phyloP scores from a whole-genome alignment of 2,329 filamentous ascomycete species.

The Dissoconium aciculare region DNA sequence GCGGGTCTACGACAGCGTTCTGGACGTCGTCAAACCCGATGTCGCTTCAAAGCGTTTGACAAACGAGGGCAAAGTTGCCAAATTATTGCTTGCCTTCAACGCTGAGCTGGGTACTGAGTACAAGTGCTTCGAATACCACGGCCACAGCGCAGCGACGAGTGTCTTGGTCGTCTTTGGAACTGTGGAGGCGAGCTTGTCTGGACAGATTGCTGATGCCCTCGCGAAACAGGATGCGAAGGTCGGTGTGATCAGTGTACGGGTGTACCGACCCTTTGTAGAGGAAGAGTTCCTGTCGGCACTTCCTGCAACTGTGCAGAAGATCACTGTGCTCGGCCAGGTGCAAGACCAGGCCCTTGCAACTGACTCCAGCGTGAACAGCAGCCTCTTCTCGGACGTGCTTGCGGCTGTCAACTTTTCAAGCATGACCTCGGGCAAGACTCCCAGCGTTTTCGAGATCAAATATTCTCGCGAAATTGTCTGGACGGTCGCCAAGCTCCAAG shows the following conservation, averaged over 20 bases:
- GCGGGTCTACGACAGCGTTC: slow-evolving; percentile 52
- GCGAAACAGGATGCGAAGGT: slow-evolving; percentile 60
- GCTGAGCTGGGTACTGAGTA: slow-evolving; percentile 88
- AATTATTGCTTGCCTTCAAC: slow-evolving; percentile 63
- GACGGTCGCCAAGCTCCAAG: slow-evolving; percentile 41
- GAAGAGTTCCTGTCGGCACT: slow-evolving; percentile 78
- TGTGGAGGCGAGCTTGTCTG: slow-evolving; percentile 71
- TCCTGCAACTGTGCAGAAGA: slow-evolving; percentile 56
- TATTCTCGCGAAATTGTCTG: slow-evolving; percentile 61
- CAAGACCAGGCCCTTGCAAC: slow-evolving; percentile 54
- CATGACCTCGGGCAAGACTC: slow-evolving; percentile 44
- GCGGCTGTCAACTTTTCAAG: slow-evolving; percentile 68
- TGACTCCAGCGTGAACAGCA: slow-evolving; percentile 66
- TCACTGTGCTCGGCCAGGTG: slow-evolving; percentile 85
- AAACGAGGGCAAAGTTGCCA: slow-evolving; percentile 54
- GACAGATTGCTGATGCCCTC: slow-evolving; percentile 62
- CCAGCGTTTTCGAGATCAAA: slow-evolving; percentile 67
- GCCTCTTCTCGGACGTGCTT: slow-evolving; percentile 80
- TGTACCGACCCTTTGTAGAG: slow-evolving; percentile 92
- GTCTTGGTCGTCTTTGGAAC: slow-evolving; percentile 90
- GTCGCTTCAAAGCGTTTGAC: slow-evolving; percentile 44
- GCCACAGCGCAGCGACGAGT: slow-evolving; percentile 61
- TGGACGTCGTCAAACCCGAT: slow-evolving; percentile 43
- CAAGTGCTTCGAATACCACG: slow-evolving; percentile 82
- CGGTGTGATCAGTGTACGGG: slow-evolving; percentile 76